Percentiles rank a stretch among this genome's conserved stretches.
phyloP scores from a whole-genome alignment of 371 early-diverging fungal genomes.

The Lichtheimia hyalospora region DNA sequence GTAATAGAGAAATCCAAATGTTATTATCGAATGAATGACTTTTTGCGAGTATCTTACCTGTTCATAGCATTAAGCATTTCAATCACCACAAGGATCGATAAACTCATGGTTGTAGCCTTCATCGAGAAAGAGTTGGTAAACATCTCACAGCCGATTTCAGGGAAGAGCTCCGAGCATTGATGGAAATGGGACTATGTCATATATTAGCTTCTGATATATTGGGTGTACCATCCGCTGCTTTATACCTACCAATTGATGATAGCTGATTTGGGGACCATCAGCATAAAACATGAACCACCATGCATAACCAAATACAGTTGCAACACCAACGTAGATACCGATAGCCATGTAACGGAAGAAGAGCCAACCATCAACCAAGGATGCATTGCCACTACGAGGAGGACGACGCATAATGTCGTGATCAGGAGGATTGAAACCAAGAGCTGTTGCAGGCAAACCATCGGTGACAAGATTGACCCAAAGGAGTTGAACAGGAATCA shows the following conservation, averaged over 20 bases:
- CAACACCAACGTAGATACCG: constrained; percentile 91
- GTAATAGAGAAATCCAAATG: not conserved
- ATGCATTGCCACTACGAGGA: constrained; percentile 85
- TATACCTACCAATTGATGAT: constrained; percentile 73
- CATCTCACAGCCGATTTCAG: constrained; percentile 90
- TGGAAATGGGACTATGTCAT: constrained; percentile 79
- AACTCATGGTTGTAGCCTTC: constrained; percentile 93
- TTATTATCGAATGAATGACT: not conserved
- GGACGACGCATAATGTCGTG: constrained; percentile 91
- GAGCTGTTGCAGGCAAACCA: constrained; percentile 57
- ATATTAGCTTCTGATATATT: no score
- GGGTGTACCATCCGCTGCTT: no score
- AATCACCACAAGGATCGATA: constrained; percentile 93
- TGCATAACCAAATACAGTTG: constrained; percentile 96
- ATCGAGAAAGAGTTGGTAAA: constrained; percentile 78
- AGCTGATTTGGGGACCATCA: constrained; percentile 86
- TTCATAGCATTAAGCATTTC: constrained; percentile 89
- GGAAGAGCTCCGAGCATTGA: constrained; percentile 80
- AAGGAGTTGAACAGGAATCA: constrained; percentile 95
- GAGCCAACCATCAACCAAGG: constrained; percentile 91
- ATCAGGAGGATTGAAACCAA: constrained; percentile 98
- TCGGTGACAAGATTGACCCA: constrained; percentile 99
- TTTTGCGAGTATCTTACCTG: constrained; percentile 17
- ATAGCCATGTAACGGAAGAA: constrained; percentile 93
- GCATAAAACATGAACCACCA: constrained; percentile 96